These are phyloP conservation scores for Malassezia vespertilionis DNA, from an alignment of 1,284 basidiomycete genomes.

Conservation along the genomic window DNA sequence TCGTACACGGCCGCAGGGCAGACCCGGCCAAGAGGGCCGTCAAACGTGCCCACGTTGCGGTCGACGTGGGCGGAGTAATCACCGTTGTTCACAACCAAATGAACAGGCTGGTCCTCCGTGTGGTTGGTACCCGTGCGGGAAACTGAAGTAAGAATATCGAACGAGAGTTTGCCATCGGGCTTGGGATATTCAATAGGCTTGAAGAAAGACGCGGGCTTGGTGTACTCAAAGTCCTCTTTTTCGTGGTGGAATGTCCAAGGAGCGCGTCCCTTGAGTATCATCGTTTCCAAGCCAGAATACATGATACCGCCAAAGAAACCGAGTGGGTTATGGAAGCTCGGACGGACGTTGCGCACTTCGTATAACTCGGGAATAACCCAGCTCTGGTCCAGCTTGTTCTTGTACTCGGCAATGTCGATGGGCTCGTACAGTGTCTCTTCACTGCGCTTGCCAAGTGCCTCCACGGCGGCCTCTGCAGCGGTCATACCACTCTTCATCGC, in stretches of 20 bases:
- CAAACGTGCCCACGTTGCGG: slow-evolving; percentile 62
- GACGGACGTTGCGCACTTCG: slow-evolving; percentile 84
- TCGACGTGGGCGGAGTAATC: slow-evolving; percentile 57
- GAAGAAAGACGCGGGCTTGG: slow-evolving; percentile 51
- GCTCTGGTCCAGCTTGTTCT: slow-evolving; percentile 61
- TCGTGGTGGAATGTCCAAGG: slow-evolving; percentile 84
- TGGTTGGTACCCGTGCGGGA: slow-evolving; percentile 91
- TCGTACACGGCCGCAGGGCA: slow-evolving; percentile 97
- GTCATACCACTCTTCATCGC: slow-evolving; percentile 99
- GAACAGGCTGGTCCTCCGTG: slow-evolving; percentile 85
- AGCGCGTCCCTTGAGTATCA: slow-evolving; percentile 71
- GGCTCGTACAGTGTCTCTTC: slow-evolving; percentile 22
- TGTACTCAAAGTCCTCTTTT: slow-evolving; percentile 56
- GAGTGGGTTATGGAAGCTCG: slow-evolving; percentile 73
- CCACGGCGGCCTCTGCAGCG: slow-evolving; percentile 76
- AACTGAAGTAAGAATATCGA: slow-evolving; percentile 83
- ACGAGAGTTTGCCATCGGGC: slow-evolving; percentile 80
- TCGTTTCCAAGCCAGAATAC: slow-evolving; percentile 79
- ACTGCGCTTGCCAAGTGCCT: slow-evolving; percentile 52
- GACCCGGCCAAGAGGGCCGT: slow-evolving; percentile 71
- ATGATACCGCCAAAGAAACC: slow-evolving; percentile 79
- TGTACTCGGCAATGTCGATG: slow-evolving; percentile 69
- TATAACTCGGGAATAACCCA: slow-evolving; percentile 82
- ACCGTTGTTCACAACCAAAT: slow-evolving; percentile 57
- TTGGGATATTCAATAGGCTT: slow-evolving; percentile 79